phyloP scores from a whole-genome alignment of 768 basidiomycete species.

The Psilocybe sp. region DNA sequence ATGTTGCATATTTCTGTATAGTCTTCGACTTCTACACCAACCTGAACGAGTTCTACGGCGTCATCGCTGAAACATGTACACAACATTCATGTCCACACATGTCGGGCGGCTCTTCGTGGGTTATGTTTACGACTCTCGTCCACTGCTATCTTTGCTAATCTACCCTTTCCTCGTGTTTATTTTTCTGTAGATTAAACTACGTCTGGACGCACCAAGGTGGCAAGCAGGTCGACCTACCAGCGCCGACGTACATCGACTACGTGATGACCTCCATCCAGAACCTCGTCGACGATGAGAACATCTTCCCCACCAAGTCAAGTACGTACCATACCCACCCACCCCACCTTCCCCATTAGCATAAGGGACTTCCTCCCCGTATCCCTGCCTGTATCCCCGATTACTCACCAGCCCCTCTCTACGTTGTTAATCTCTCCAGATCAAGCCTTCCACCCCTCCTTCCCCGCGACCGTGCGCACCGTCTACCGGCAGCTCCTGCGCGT shows the following conservation, averaged over 20 bases:
- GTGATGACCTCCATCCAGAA: constrained; percentile 98
- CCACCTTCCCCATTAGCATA: background rate
- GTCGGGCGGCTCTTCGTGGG: constrained; percentile 84
- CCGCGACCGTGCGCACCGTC: constrained; percentile 86
- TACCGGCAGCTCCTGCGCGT: constrained; percentile 96
- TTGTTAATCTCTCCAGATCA: constrained; percentile 56
- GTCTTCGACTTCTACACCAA: constrained; percentile 98
- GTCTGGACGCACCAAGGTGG: constrained; percentile 93
- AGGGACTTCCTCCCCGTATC: background rate
- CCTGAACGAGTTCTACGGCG: constrained; percentile 94
- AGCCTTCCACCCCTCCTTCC: constrained; percentile 85
- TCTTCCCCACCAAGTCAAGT: constrained; percentile 97
- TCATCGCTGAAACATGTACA: constrained; percentile 91
- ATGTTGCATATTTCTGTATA: constrained; percentile 25
- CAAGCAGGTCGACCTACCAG: constrained; percentile 82
- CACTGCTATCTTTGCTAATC: background rate
- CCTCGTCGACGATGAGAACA: constrained; percentile 88
- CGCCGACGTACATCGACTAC: constrained; percentile 96
- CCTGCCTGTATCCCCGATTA: background rate
- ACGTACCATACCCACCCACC: constrained; percentile 18
- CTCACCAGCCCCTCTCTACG: no score
- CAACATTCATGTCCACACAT: constrained; percentile 87
- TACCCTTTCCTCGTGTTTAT: constrained; percentile 52
- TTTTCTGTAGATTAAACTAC: constrained; percentile 71
- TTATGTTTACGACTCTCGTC: constrained; percentile 9